phyloP scores from a whole-genome alignment of 2,329 filamentous ascomycete species.

The Nemania sp. region DNA sequence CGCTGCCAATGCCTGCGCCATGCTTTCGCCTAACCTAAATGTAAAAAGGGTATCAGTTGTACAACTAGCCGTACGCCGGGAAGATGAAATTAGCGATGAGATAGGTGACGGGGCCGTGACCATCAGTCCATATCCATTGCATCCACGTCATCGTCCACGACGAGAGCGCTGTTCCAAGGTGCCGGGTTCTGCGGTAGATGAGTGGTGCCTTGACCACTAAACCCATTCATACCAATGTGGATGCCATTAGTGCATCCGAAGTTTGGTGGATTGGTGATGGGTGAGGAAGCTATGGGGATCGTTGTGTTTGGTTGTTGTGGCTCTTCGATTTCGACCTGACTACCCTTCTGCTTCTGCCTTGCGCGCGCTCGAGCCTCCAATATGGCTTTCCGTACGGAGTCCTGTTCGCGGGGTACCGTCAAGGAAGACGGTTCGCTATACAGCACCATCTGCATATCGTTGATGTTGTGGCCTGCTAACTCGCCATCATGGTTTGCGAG shows the following conservation, averaged over 20 bases:
- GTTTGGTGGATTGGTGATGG: neutral
- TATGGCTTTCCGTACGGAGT: conserved; percentile 85
- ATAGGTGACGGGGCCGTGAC: neutral
- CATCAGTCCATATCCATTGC: conserved; percentile 73
- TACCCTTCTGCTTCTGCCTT: conserved; percentile 67
- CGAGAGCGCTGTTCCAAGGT: conserved; percentile 2
- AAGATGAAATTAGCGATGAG: neutral
- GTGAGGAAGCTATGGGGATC: neutral
- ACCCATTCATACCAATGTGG: conserved; percentile 5
- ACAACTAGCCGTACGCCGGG: conserved; percentile 29
- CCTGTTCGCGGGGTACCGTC: conserved; percentile 78
- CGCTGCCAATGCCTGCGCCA: conserved; percentile 1
- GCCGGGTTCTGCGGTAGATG: conserved; percentile 1
- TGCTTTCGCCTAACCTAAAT: conserved; percentile 26
- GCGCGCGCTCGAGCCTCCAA: conserved; percentile 79
- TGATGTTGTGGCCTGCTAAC: conserved; percentile 58
- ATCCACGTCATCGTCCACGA: conserved; percentile 63
- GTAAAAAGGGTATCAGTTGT: conserved; percentile 23
- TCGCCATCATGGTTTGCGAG: conserved; percentile 68
- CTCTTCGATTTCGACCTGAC: conserved; percentile 43
- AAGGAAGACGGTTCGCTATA: conserved; percentile 76
- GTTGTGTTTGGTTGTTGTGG: neutral
- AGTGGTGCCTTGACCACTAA: neutral
- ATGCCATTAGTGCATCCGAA: neutral
- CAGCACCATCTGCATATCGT: conserved; percentile 78